Base-by-base conservation (phyloP, 768 basidiomycete species). In the Postia placenta region DNA sequence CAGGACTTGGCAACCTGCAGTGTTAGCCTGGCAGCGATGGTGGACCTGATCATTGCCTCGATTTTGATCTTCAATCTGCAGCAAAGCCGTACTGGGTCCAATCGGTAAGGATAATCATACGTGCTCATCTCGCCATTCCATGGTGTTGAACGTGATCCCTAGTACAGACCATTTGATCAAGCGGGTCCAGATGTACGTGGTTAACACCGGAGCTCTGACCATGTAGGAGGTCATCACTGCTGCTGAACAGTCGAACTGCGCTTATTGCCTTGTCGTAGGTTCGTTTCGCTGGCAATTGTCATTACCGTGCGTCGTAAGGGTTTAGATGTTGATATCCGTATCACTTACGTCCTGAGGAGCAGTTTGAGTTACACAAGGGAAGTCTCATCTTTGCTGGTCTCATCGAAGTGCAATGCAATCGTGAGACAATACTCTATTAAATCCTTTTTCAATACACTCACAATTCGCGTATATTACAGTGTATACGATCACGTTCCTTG, bases 371-470 rank as follows among this genome's bases (percentile, higher is more conserved):
- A 33, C 37, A 49, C 45, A 52, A 47, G 37, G 17, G 45, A 39
- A 56, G 55, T 26, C 40, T 56, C 4, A 42, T 53, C 28, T 56
- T 56, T 46, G 51, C 51, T 27, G 55, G 55, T 33, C 39, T 56
- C 17, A 38, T 56, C 27, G 55, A 56, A 49, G 48, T 56, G 27
- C 51, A 56, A 47, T 40, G 44, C 35, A 56, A 56, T 42, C 49
- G 55, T 56, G 22, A 40, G 51, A 46, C 2, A n/a, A 25, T 38
- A 12, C 30, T 5, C 11, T 1, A 20, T 14, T 27, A 9, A 35
- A n/a, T 14, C 22, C n/a, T 26, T 33, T 4, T n/a, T n/a, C n/a
- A n/a, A 19, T 30, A 11, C 6, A 40, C 12, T 33, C 37, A 15
- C 17, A 12, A 27, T 22, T 28, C 20, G 17, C 12, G n/a, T n/a